Base-by-base conservation (phyloP, 371 early-diverging fungal species). In the Capillidium rhysosporum region DNA sequence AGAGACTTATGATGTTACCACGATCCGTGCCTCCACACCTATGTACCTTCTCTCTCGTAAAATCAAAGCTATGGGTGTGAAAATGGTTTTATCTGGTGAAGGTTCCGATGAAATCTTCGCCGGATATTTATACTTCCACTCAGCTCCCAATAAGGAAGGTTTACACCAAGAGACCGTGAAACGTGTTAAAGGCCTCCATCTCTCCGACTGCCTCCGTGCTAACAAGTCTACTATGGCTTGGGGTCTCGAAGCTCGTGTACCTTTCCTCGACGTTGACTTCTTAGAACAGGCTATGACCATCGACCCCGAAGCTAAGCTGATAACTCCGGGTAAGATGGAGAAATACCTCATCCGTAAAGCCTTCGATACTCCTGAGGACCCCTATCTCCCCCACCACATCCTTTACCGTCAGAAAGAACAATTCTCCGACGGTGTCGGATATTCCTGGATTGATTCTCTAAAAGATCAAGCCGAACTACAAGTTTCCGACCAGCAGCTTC, bases 1-100 rank as follows among this genome's bases (percentile, higher is more conserved):
- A 43, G 96, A 96, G 69, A 93, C 93, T 0, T 96, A 96, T 64
- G 96, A 96, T 66, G 96, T 96, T n/a, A 96, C 96, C n/a, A 93
- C 96, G 25, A 78, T 93, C 62, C 84, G 96, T 49, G 96, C 96
- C 7, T 85, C 86, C 26, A 95, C 96, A 1, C 96, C 96, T 53
- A 93, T 95, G 96, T 93, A 91, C 69, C 77, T 93, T 34, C 68
- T 93, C 45, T 83, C 86, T 49, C 78, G 96, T 56, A 90, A 89
- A 72, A 91, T 96, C 76, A 96, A 89, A 70, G 86, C 93, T 29
- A 82, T 87, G 70, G 94, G 94, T 49, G 93, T 93, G 66, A 96
- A 96, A 80, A 96, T 96, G 96, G 96, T 96, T 7, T 72, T 96
- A 41, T 80, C 80, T 58, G 96, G 96, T 54, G 96, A 96, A 70